phyloP scores from a whole-genome alignment of 2,329 filamentous ascomycete genomes.

The Colletotrichum limetticola region DNA sequence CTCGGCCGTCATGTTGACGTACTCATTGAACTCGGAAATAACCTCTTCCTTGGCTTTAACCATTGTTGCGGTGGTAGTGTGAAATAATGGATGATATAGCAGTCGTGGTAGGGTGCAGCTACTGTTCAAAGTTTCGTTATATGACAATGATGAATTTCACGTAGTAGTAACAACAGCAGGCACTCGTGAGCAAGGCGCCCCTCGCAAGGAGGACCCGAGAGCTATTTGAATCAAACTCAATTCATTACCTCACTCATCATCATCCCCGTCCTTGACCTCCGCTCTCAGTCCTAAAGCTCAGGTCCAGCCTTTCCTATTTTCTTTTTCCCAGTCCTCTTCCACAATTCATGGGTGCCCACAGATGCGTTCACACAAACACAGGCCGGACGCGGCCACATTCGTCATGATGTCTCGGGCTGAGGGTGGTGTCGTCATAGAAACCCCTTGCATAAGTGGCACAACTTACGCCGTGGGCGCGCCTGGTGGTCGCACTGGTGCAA shows the following conservation, averaged over 20 bases:
- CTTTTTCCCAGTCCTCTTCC: not conserved
- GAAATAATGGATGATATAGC: too few relatives aligned
- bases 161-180: not conserved
- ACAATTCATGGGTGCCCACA: conserved; percentile 9
- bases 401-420: conserved; percentile 34
- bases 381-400: conserved; percentile 23
- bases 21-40: conserved; percentile 70
- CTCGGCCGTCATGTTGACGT: conserved; percentile 72
- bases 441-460: conserved; percentile 37
- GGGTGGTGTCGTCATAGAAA: conserved; percentile 37
- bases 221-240: conserved; percentile 34
- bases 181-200: too few relatives aligned
- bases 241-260: not conserved
- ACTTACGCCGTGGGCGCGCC: not conserved
- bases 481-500: not conserved
- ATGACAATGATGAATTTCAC: too few relatives aligned
- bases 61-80: conserved; percentile 19
- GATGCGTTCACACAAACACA: conserved; percentile 19
- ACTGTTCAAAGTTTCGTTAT: not conserved
- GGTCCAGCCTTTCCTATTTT: not conserved
- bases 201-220: not conserved
- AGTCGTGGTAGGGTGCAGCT: not conserved
- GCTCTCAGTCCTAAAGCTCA: not conserved
- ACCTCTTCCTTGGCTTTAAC: conserved; percentile 43
- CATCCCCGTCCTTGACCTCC: not conserved